Evolutionary conservation across 208 protist species (phyloP), one percentile per base, ranked within the genome.

Genomic region (Crithidia bombi): DNA sequence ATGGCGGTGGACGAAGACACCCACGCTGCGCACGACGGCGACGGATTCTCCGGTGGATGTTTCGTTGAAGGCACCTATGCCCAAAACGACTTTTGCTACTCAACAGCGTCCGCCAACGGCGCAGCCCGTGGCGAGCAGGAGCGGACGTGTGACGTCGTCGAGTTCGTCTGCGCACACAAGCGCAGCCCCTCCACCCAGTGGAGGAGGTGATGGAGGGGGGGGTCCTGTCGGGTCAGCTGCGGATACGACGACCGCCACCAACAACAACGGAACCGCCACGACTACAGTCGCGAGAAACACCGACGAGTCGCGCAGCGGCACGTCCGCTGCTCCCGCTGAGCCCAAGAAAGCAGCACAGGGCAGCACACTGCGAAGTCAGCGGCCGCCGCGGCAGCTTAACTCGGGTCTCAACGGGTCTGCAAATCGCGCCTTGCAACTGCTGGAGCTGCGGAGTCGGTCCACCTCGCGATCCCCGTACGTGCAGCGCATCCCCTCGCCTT

Each of bases 371-470:
- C 41, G 39, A 1, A 10, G 17, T 0, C 57, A 51, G 36, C 41
- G 39, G 28, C 57, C 25, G 19, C 36, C 57, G 14, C 26, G 57
- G 15, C 59, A 65, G 43, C 44, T 43, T 32, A 51, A 36, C 30
- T 14, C 46, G 15, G 32, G 39, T 39, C 39, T 38, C 19, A 59
- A 58, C 47, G 62, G 11, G 26, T 36, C 70, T 6, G 63, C 54
- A 7, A 51, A 65, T 33, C 70, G 25, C 28, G 54, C 63, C 1
- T 28, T 76, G 54, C 55, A 70, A 63, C 63, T 76, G 62, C 47
- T 76, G 36, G 55, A 65, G 41, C 43, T 65, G 56, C 62, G 41
- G 10, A 69, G 63, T 10, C 62, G 64, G 23, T 50, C 41, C 12
- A 44, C 62, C 17, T 26, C 46, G 15, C 70, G 63, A 5, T 44